Conservation (phyloP, 306 rosid species). For the Neltuma alba region DNA sequence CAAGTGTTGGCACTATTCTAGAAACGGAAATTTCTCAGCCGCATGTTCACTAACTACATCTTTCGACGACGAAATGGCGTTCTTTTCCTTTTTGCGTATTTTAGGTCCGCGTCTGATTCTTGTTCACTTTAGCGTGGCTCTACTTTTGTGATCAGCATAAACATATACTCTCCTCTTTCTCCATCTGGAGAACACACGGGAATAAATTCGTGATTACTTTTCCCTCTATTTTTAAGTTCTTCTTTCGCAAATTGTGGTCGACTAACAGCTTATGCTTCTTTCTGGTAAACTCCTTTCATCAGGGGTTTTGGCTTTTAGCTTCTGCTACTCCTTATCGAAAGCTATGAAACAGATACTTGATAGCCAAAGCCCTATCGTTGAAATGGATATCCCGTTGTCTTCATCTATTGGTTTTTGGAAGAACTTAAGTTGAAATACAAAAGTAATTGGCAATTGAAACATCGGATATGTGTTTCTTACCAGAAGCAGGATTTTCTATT, state of each 20-base stretch:
- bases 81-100: constrained; percentile 28
- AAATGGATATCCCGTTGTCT: neutral
- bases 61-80: constrained; percentile 21
- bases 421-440: constrained; percentile 2
- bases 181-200: neutral
- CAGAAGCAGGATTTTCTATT: neutral
- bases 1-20: constrained; percentile 1
- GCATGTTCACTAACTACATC: constrained; percentile 19
- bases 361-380: neutral
- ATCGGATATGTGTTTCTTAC: constrained; percentile 14
- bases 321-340: neutral
- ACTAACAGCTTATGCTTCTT: constrained; percentile 18
- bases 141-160: constrained; percentile 10
- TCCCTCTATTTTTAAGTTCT: neutral
- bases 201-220: neutral
- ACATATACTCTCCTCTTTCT: neutral
- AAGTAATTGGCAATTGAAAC: constrained; percentile 12
- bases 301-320: neutral
- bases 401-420: constrained; percentile 14
- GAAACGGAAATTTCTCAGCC: constrained; percentile 2
- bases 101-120: constrained; percentile 36
- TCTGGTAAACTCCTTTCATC: neutral
- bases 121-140: constrained; percentile 13
- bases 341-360: neutral
- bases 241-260: neutral